A percentile compares a stretch with the other conserved stretches of the same genome.
Evolutionary conservation across 2,329 filamentous ascomycete genomes (phyloP).

Genomic region (Pseudogymnoascus sp.): DNA sequence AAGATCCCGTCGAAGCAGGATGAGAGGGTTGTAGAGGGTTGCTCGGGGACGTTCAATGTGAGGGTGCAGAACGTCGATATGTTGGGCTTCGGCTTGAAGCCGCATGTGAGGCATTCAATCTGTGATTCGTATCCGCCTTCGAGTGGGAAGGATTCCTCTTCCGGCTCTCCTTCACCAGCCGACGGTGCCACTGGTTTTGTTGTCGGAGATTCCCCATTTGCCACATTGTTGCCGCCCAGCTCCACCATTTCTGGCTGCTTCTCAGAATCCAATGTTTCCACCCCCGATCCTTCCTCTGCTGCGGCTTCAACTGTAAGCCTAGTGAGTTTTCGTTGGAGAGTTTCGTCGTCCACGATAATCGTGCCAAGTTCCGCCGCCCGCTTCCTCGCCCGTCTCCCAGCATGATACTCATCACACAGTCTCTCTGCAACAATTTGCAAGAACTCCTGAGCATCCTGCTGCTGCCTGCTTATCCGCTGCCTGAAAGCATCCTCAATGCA

Average conservation of each 20-base stretch:
- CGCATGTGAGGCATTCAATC: constrained; percentile 83
- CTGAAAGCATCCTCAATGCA: constrained; percentile 79
- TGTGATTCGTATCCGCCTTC: constrained; percentile 92
- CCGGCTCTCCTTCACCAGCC: constrained; percentile 26
- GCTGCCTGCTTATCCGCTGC: constrained; percentile 84
- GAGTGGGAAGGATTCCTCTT: constrained; percentile 75
- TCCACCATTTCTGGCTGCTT: not conserved
- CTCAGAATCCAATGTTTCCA: constrained; percentile 5
- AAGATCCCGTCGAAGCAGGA: constrained; percentile 89
- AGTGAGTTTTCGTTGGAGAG: constrained; percentile 2
- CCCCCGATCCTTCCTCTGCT: constrained; percentile 6
- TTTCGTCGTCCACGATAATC: not conserved
- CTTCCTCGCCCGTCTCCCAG: constrained; percentile 64
- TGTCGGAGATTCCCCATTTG: not conserved
- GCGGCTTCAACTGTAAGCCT: not conserved
- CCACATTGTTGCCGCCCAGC: not conserved
- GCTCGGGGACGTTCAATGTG: constrained; percentile 83
- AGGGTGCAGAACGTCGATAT: constrained; percentile 84
- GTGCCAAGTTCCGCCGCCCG: constrained; percentile 34
- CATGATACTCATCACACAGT: constrained; percentile 88
- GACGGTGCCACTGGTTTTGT: constrained; percentile 11
- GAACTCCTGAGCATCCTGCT: constrained; percentile 97
- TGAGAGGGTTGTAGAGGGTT: constrained; percentile 70
- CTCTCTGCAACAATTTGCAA: constrained; percentile 88
- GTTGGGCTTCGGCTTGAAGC: constrained; percentile 78